Conservation (phyloP, 176 grass and related monocot genomes). For the Urochloa ruziziensis region DNA sequence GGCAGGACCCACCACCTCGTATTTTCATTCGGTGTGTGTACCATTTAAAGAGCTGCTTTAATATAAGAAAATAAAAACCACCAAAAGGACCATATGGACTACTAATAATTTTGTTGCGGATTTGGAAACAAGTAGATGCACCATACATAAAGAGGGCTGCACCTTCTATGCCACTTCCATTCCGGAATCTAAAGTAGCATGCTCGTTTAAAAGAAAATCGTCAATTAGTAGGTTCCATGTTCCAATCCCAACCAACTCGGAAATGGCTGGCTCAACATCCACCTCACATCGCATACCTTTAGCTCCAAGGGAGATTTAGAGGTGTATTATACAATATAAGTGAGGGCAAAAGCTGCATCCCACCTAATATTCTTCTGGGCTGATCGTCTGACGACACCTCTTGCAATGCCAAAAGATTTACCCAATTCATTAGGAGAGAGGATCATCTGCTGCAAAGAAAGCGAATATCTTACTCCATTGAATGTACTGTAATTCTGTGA, state of each 20-base stretch:
- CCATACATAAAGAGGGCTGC: neutral
- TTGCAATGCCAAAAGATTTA: neutral
- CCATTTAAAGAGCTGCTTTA: too few species aligned
- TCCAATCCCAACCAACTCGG: constrained; percentile 46
- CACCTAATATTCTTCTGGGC: constrained; percentile 44
- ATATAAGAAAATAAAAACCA: too few species aligned
- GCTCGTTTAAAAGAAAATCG: too few species aligned
- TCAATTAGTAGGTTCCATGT: constrained; percentile 40
- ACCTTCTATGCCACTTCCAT: constrained; percentile 1
- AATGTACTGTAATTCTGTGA: neutral
- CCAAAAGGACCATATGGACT: too few species aligned
- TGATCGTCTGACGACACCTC: neutral
- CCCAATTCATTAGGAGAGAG: neutral
- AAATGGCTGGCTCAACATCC: constrained; percentile 36
- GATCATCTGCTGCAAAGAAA: neutral
- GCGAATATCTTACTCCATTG: neutral
- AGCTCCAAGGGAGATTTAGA: constrained; percentile 28
- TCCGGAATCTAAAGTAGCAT: neutral
- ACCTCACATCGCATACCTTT: constrained; percentile 41
- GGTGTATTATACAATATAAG: constrained; percentile 20
- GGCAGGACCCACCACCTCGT: too few species aligned
- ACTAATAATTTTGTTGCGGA: neutral
- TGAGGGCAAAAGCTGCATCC: constrained; percentile 35
- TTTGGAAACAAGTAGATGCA: neutral
- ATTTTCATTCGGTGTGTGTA: too few species aligned